phyloP scores from a whole-genome alignment of 192 early-diverging fungal species.

The Coemansia sp. region DNA sequence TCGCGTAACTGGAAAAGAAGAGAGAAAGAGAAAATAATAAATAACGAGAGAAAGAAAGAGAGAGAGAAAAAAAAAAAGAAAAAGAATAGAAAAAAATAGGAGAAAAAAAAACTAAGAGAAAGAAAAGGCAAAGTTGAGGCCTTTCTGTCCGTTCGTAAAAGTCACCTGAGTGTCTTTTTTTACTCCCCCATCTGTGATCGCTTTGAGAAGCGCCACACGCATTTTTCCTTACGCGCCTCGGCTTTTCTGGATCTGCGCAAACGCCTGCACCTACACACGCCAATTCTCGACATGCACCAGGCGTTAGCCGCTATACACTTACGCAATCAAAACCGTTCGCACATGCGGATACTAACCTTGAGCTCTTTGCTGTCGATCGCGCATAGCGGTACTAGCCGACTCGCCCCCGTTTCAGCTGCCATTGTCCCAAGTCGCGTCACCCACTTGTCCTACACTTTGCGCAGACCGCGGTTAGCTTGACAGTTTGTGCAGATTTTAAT shows the following conservation, averaged over 20 bases:
- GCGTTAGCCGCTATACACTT: neutral
- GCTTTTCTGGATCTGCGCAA: conserved; percentile 34
- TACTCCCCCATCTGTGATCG: conserved; percentile 1
- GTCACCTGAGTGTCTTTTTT: neutral
- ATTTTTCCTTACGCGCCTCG: neutral
- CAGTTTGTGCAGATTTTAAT: neutral
- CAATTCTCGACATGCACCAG: neutral
- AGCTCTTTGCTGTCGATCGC: conserved; percentile 27
- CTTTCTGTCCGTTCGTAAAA: neutral
- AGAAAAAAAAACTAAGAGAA: conserved; percentile 7
- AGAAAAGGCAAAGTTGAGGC: neutral
- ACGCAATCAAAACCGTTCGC: neutral
- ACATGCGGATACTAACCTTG: conserved; percentile 19
- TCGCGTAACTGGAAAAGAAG: conserved; percentile 20
- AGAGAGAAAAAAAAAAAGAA: conserved; percentile 18
- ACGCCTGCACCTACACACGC: conserved; percentile 35
- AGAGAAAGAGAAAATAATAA: conserved; percentile 6
- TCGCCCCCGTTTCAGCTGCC: neutral
- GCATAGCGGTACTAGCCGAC: conserved; percentile 32
- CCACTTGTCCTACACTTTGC: conserved; percentile 36
- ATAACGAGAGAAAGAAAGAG: conserved; percentile 14
- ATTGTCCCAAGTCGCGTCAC: conserved; percentile 19
- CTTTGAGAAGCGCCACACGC: neutral
- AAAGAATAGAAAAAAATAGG: neutral
- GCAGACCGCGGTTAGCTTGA: neutral